Evolutionary conservation across 2,329 filamentous ascomycete species (phyloP).

Genomic region (Nigrospora oryzae): DNA sequence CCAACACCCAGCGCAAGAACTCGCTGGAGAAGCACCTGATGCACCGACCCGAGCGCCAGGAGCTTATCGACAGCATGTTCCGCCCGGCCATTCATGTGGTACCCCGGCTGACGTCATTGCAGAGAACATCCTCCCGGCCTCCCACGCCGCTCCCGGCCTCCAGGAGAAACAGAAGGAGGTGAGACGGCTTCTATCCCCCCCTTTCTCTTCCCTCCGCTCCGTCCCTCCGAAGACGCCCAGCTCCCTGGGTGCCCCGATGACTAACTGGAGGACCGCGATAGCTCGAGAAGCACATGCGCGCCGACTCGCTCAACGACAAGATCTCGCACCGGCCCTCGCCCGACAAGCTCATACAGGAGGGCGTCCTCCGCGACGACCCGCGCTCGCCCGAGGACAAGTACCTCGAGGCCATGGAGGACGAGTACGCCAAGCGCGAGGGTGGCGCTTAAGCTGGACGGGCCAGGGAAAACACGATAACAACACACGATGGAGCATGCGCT

Average conservation of each 20-base stretch:
- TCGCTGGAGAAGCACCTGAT: slow-evolving; percentile 66
- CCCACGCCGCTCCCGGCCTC: slow-evolving; percentile 68
- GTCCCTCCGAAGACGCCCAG: neutral
- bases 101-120: slow-evolving; percentile 7
- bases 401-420: slow-evolving; percentile 53
- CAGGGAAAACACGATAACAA: too few species aligned
- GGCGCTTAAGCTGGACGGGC: slow-evolving; percentile 34
- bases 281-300: slow-evolving; percentile 81
- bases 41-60: slow-evolving; percentile 65
- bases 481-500: too few species aligned
- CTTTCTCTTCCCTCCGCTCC: neutral
- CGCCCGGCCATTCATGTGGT: slow-evolving; percentile 1
- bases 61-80: slow-evolving; percentile 68
- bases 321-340: slow-evolving; percentile 69
- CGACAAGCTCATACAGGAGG: slow-evolving; percentile 68
- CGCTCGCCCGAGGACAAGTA: slow-evolving; percentile 49
- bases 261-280: slow-evolving; percentile 12
- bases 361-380: slow-evolving; percentile 66
- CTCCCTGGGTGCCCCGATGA: neutral
- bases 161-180: slow-evolving; percentile 72
- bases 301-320: slow-evolving; percentile 80
- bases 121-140: slow-evolving; percentile 83
- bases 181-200: slow-evolving; percentile 7
- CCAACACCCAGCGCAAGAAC: slow-evolving; percentile 46
- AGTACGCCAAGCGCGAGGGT: slow-evolving; percentile 56